phyloP scores from a whole-genome alignment of 1,284 basidiomycete genomes.

The Ustilago loliicola region DNA sequence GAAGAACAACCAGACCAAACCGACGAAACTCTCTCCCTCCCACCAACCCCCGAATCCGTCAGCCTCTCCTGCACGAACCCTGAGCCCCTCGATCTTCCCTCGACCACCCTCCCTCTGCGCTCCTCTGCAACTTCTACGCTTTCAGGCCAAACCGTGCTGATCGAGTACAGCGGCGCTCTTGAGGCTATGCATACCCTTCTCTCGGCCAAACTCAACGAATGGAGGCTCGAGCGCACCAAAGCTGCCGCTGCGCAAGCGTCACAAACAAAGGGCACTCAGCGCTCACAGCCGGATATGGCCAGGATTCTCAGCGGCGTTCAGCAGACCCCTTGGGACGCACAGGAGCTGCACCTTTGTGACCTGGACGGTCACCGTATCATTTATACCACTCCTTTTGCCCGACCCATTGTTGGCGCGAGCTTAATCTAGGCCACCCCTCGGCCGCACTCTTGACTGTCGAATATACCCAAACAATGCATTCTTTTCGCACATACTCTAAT shows the following conservation, averaged over 20 bases:
- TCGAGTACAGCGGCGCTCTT: constrained; percentile 34
- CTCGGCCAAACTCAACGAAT: constrained; percentile 32
- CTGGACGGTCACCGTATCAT: constrained; percentile 51
- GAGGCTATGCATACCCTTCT: constrained; percentile 39
- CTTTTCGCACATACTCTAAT: constrained; percentile 7
- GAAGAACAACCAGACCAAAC: constrained; percentile 13
- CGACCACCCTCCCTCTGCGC: constrained; percentile 23
- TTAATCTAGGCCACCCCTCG: constrained; percentile 11
- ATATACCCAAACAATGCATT: constrained; percentile 37
- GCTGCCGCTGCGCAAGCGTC: constrained; percentile 12
- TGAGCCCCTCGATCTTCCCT: constrained; percentile 22
- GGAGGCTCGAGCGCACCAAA: constrained; percentile 27
- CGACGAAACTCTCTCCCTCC: constrained; percentile 1
- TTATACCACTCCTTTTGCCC: constrained; percentile 38
- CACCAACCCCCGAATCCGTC: constrained; percentile 29
- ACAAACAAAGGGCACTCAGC: not conserved
- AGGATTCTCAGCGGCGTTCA: constrained; percentile 34
- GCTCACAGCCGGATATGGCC: constrained; percentile 12
- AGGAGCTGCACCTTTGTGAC: constrained; percentile 50
- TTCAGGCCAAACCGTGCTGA: constrained; percentile 33
- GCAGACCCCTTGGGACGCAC: constrained; percentile 45
- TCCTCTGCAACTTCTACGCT: constrained; percentile 6
- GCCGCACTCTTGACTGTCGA: constrained; percentile 5
- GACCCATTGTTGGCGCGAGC: constrained; percentile 13
- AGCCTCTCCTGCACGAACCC: constrained; percentile 21